Evolutionary conservation across 2,329 filamentous ascomycete species (phyloP).

Genomic region (Cytospora leucostoma): DNA sequence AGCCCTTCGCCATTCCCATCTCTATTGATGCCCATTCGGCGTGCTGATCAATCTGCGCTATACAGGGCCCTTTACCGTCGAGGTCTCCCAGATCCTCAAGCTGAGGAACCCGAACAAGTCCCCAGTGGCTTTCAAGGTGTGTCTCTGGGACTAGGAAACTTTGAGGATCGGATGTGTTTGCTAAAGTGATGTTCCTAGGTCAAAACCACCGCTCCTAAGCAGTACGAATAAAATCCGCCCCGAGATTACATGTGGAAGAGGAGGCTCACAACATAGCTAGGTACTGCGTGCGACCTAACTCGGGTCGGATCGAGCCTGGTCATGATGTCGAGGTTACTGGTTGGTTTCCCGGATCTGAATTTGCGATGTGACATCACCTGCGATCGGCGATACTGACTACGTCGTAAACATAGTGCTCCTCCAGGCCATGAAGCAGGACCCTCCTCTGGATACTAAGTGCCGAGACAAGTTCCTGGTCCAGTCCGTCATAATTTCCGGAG

Average conservation of each 20-base stretch:
- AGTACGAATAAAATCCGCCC: slow-evolving; percentile 62
- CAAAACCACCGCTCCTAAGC: slow-evolving; percentile 98
- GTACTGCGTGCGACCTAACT: slow-evolving; percentile 97
- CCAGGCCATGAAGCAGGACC: slow-evolving; percentile 97
- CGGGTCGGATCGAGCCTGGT: slow-evolving; percentile 89
- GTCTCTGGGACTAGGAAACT: slow-evolving; percentile 22
- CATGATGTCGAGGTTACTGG: slow-evolving; percentile 90
- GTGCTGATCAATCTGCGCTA: slow-evolving; percentile 29
- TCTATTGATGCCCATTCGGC: slow-evolving; percentile 1
- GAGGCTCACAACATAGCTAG: slow-evolving; percentile 49
- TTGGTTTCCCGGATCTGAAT: slow-evolving; percentile 45
- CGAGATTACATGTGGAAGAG: slow-evolving; percentile 23
- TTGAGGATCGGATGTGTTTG: slow-evolving; percentile 3
- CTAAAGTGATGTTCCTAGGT: slow-evolving; percentile 64
- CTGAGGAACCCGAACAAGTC: slow-evolving; percentile 65
- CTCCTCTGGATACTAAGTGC: slow-evolving; percentile 82
- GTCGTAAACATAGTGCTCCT: slow-evolving; percentile 69
- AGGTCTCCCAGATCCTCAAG: slow-evolving; percentile 65
- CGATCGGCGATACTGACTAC: slow-evolving; percentile 15
- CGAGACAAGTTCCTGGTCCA: slow-evolving; percentile 98
- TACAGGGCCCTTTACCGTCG: slow-evolving; percentile 66
- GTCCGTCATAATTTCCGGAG: slow-evolving; percentile 78
- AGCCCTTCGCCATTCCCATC: not conserved
- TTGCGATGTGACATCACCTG: slow-evolving; percentile 7
- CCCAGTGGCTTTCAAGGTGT: slow-evolving; percentile 71